Evolutionary conservation across 2,329 filamentous ascomycete species (phyloP).

Genomic region (Pezicula radicicola): DNA sequence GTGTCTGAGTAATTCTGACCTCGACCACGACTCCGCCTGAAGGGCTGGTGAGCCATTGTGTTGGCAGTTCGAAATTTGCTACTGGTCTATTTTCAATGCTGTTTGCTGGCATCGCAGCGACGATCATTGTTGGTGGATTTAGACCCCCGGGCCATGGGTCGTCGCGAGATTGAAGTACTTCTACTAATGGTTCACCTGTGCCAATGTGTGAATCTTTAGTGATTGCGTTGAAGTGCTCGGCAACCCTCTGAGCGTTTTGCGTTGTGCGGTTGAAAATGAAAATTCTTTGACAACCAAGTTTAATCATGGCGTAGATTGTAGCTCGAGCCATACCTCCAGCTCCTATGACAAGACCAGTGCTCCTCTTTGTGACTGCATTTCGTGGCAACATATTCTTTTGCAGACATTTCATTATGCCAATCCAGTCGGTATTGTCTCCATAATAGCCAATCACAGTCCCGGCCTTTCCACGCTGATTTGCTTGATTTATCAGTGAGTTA

Average conservation of each 20-base stretch:
- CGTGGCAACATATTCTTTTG: slow-evolving; percentile 67
- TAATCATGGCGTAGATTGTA: slow-evolving; percentile 71
- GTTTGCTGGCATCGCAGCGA: slow-evolving; percentile 72
- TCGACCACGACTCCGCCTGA: slow-evolving; percentile 74
- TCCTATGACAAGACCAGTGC: slow-evolving; percentile 56
- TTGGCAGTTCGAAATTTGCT: slow-evolving; percentile 64
- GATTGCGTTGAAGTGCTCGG: slow-evolving; percentile 58
- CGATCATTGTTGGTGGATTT: slow-evolving; percentile 65
- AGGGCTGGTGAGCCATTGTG: slow-evolving; percentile 65
- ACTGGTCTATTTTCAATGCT: slow-evolving; percentile 58
- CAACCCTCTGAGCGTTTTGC: slow-evolving; percentile 61
- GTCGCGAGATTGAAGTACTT: slow-evolving; percentile 52
- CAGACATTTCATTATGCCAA: slow-evolving; percentile 70
- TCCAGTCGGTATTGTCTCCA: slow-evolving; percentile 78
- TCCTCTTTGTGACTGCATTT: slow-evolving; percentile 49
- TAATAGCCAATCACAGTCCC: slow-evolving; percentile 66
- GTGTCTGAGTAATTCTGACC: slow-evolving; percentile 17
- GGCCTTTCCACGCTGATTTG: slow-evolving; percentile 38
- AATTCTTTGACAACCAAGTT: slow-evolving; percentile 72
- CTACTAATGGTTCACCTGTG: slow-evolving; percentile 25
- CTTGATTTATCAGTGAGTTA: neutral
- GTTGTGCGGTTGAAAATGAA: slow-evolving; percentile 69
- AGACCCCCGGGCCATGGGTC: slow-evolving; percentile 61
- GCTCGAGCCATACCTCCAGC: slow-evolving; percentile 73
- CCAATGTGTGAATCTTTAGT: neutral